These are phyloP conservation scores for Withania somnifera DNA, from an alignment of 305 asterid genomes.

Conservation along the genomic window DNA sequence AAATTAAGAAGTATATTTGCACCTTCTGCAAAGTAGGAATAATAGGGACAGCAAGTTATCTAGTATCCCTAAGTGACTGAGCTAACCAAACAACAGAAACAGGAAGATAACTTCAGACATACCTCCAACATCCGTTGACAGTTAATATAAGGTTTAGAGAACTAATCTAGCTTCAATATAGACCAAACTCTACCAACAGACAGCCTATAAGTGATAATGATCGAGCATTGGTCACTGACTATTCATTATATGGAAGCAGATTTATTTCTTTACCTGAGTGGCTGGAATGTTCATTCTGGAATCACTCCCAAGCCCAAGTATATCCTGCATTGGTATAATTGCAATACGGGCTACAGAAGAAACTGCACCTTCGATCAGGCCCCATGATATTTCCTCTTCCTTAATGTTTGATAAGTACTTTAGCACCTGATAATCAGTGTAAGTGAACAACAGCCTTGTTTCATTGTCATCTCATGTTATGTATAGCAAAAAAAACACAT, in stretches of 20 bases:
- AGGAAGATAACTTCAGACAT: background rate
- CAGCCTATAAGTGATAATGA: background rate
- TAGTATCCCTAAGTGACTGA: background rate
- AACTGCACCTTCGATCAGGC: slow-evolving; percentile 61
- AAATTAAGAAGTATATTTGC: no score
- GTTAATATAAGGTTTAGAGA: background rate
- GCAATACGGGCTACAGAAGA: slow-evolving; percentile 83
- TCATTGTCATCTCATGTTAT: background rate
- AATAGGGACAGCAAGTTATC: background rate
- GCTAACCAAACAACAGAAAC: background rate
- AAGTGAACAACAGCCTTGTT: slow-evolving; percentile 3
- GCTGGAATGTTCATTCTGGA: slow-evolving; percentile 96
- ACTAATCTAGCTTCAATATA: background rate
- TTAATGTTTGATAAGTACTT: slow-evolving; percentile 49
- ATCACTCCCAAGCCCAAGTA: slow-evolving; percentile 74
- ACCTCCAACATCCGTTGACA: background rate
- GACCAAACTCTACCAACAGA: background rate
- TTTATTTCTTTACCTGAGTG: slow-evolving; percentile 49
- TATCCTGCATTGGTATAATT: slow-evolving; percentile 93
- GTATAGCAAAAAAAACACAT: background rate
- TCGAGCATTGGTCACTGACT: background rate
- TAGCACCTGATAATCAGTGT: slow-evolving; percentile 42
- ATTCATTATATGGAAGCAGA: background rate
- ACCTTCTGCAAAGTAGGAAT: background rate
- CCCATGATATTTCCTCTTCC: slow-evolving; percentile 79